Percentiles rank a stretch among this genome's conserved stretches.
Conservation (phyloP, 176 grass and related monocot species). For the Bothriochloa decipiens region DNA sequence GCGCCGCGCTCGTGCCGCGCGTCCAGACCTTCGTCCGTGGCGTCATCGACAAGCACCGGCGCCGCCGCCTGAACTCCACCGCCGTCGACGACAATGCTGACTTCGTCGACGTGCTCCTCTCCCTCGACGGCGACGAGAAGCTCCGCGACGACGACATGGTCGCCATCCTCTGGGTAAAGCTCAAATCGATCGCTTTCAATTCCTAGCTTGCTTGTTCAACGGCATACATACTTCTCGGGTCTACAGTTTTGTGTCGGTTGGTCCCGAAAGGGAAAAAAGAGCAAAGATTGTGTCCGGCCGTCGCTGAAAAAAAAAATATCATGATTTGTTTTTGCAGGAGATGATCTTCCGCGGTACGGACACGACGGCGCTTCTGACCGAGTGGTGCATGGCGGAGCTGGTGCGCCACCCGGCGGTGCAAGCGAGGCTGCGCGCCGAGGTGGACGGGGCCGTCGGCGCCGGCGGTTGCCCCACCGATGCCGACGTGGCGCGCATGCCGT, state of each 20-base stretch:
- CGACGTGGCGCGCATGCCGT: slow-evolving; percentile 64
- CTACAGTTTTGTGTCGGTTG: not conserved
- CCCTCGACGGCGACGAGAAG: slow-evolving; percentile 68
- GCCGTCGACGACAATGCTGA: slow-evolving; percentile 38
- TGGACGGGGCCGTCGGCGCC: slow-evolving; percentile 32
- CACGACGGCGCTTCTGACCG: slow-evolving; percentile 77
- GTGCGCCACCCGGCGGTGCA: slow-evolving; percentile 60
- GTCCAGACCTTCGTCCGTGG: slow-evolving; percentile 57
- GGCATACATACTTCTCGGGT: not conserved
- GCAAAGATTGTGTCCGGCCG: no score
- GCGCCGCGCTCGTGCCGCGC: slow-evolving; percentile 58
- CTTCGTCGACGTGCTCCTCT: slow-evolving; percentile 79
- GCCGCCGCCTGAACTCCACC: not conserved
- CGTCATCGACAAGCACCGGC: slow-evolving; percentile 64
- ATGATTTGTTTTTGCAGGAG: slow-evolving; percentile 47
- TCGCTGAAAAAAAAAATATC: not conserved
- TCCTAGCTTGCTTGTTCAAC: not conserved
- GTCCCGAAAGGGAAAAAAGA: not conserved
- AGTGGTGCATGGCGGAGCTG: slow-evolving; percentile 86
- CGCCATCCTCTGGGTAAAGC: slow-evolving; percentile 74
- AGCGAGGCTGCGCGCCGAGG: slow-evolving; percentile 54
- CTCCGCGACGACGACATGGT: slow-evolving; percentile 72
- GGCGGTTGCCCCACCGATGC: slow-evolving; percentile 36
- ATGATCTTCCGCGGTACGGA: slow-evolving; percentile 93
- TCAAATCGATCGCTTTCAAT: not conserved